phyloP scores from a whole-genome alignment of 225 moss, liverwort and hornwort species.

The Marchantia polymorpha region DNA sequence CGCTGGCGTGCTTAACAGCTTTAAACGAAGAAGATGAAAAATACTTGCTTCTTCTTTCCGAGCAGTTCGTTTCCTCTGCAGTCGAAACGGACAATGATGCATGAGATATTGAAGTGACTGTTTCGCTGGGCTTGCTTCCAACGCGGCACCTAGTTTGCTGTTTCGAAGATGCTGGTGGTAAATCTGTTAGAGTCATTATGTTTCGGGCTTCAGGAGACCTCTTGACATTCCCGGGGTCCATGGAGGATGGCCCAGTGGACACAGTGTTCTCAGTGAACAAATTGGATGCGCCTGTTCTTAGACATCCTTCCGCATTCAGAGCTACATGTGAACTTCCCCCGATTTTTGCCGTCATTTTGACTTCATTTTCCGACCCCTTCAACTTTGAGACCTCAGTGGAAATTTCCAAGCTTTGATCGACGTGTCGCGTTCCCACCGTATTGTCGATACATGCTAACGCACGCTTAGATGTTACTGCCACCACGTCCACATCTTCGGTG shows the following conservation, averaged over 20 bases:
- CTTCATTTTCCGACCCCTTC: neutral
- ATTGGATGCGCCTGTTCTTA: neutral
- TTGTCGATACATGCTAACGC: neutral
- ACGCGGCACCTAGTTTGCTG: neutral
- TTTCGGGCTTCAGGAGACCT: conserved; percentile 6
- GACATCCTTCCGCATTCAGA: neutral
- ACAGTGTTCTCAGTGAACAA: neutral
- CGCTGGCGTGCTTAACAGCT: neutral
- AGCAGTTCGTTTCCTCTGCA: neutral
- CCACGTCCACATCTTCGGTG: neutral
- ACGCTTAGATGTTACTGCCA: neutral
- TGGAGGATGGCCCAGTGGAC: neutral
- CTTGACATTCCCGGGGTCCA: conserved; percentile 15
- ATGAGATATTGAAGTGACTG: no score
- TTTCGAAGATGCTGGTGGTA: neutral
- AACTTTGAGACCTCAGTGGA: neutral
- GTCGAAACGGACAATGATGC: neutral
- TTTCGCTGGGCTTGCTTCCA: neutral
- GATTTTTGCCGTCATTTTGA: neutral
- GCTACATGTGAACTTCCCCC: neutral
- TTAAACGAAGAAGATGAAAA: neutral
- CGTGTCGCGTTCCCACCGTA: conserved; percentile 10
- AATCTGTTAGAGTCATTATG: neutral
- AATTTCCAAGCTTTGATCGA: neutral
- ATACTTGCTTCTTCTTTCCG: neutral